phyloP scores from a whole-genome alignment of 352 stramenopile genomes.

The Pythium rishiriense region DNA sequence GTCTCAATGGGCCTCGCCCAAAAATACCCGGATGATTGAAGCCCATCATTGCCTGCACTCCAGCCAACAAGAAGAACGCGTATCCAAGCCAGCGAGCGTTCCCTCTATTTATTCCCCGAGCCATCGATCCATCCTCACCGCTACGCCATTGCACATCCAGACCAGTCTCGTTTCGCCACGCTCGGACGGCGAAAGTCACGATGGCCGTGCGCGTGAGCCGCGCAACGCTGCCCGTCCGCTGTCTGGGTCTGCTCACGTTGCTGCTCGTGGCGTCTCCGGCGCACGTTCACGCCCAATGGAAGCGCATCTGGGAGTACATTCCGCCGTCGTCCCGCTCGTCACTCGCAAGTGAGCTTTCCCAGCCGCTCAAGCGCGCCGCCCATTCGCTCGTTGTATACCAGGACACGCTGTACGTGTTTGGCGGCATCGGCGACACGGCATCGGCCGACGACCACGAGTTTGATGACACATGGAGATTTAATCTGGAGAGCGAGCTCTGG shows the following conservation, averaged over 20 bases:
- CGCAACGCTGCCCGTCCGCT: background rate
- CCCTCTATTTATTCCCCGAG: constrained; percentile 5
- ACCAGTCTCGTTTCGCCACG: background rate
- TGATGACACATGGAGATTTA: constrained; percentile 66
- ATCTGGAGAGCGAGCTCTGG: constrained; percentile 18
- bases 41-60: too few relatives aligned
- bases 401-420: constrained; percentile 64
- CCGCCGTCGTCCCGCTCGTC: background rate
- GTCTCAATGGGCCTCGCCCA: too few relatives aligned
- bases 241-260: background rate
- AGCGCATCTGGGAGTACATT: constrained; percentile 43
- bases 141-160: background rate
- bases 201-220: background rate
- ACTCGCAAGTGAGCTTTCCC: background rate
- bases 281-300: constrained; percentile 43
- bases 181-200: background rate
- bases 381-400: constrained; percentile 49
- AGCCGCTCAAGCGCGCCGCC: constrained; percentile 49
- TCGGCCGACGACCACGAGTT: constrained; percentile 54
- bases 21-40: too few relatives aligned
- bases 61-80: too few relatives aligned
- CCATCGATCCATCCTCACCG: background rate
- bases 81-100: background rate
- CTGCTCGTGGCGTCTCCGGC: background rate
- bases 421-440: constrained; percentile 43